Conservation (phyloP, 2,329 filamentous ascomycete species). For the Aspergillus chevalieri region DNA sequence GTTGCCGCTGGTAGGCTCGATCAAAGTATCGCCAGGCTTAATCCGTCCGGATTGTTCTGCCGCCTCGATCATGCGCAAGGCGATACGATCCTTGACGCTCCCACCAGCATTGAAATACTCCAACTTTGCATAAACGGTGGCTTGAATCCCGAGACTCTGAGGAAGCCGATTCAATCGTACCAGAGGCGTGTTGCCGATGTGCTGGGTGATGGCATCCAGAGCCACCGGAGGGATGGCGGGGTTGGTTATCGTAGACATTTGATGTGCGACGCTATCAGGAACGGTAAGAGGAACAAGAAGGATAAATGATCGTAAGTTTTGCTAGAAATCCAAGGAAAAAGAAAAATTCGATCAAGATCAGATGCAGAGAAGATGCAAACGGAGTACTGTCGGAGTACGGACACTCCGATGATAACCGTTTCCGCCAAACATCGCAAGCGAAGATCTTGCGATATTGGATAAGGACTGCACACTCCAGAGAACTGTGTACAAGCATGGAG, state of each 20-base stretch:
- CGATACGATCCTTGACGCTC: conserved; percentile 92
- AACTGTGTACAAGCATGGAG: too few species aligned
- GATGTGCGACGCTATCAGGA: background rate
- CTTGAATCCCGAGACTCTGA: conserved; percentile 80
- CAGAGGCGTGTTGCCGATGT: conserved; percentile 94
- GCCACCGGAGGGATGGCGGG: conserved; percentile 50
- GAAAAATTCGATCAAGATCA: background rate
- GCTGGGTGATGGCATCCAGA: conserved; percentile 67
- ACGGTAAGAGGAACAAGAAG: conserved; percentile 1
- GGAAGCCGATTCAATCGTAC: conserved; percentile 91
- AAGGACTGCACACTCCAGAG: too few species aligned
- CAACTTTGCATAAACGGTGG: conserved; percentile 82
- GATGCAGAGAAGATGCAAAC: background rate
- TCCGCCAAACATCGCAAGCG: background rate
- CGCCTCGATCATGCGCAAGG: conserved; percentile 93
- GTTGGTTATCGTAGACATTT: conserved; percentile 26
- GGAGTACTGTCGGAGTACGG: background rate
- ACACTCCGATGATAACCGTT: conserved; percentile 1
- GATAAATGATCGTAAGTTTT: background rate
- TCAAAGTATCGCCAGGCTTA: conserved; percentile 93
- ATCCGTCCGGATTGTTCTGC: conserved; percentile 87
- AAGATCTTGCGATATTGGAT: background rate
- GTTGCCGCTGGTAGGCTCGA: conserved; percentile 96
- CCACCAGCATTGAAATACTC: conserved; percentile 93
- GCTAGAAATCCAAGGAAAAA: background rate